Evolutionary conservation across 371 early-diverging fungal species (phyloP).

Genomic region (Mucor ambiguus): DNA sequence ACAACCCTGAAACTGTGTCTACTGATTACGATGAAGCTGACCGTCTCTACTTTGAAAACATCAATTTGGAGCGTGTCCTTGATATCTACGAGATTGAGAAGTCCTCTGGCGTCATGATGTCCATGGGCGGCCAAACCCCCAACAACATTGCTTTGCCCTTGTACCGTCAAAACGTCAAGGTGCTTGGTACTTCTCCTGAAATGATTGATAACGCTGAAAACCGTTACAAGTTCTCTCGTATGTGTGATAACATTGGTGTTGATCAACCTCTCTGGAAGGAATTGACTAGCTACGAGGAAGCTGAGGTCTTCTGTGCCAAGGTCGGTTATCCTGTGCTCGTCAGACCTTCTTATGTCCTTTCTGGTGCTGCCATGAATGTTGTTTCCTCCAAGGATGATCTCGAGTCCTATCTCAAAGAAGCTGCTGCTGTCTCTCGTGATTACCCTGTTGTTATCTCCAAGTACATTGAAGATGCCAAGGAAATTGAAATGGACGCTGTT

Average conservation of each 20-base stretch:
- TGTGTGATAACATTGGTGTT: conserved; percentile 91
- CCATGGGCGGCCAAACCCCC: conserved; percentile 96
- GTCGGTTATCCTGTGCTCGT: conserved; percentile 95
- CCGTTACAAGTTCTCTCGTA: conserved; percentile 94
- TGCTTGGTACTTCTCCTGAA: conserved; percentile 92
- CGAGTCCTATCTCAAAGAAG: conserved; percentile 78
- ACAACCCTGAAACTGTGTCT: conserved; percentile 97
- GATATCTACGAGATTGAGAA: conserved; percentile 93
- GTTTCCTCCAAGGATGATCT: conserved; percentile 83
- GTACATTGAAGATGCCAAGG: conserved; percentile 94
- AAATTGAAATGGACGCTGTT: conserved; percentile 96
- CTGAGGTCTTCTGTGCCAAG: conserved; percentile 78
- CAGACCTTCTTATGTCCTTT: conserved; percentile 94
- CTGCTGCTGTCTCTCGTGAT: conserved; percentile 88
- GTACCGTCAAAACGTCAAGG: conserved; percentile 81
- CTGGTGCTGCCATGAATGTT: conserved; percentile 97
- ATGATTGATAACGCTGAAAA: conserved; percentile 95
- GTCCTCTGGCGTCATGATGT: conserved; percentile 83
- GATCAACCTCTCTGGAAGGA: conserved; percentile 97
- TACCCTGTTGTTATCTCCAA: conserved; percentile 96
- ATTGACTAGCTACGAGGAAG: conserved; percentile 84
- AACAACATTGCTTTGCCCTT: conserved; percentile 94
- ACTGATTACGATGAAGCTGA: conserved; percentile 98
- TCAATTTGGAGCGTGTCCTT: conserved; percentile 88
- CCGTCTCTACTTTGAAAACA: conserved; percentile 91